phyloP scores from a whole-genome alignment of 495 filamentous ascomycete genomes.

The Xylaria palmicola region DNA sequence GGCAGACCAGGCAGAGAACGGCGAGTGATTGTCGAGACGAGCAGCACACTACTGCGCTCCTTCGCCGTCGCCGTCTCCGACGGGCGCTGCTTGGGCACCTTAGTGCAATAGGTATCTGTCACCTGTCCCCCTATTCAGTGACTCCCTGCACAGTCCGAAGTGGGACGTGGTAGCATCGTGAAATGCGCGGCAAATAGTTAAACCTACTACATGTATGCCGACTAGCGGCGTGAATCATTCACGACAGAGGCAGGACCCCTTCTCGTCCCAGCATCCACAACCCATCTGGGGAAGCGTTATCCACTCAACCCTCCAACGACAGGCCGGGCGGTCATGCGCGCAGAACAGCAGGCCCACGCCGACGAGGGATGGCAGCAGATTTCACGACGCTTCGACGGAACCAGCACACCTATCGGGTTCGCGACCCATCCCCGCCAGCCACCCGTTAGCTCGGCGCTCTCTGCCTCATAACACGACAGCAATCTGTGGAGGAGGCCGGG shows the following conservation, averaged over 20 bases:
- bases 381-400: background rate
- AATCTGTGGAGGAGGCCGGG: constrained; percentile 4
- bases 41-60: background rate
- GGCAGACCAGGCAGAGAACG: too few species aligned
- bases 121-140: background rate
- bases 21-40: too few species aligned
- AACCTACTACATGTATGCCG: too few species aligned
- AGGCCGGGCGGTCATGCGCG: constrained; percentile 8
- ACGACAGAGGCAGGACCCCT: background rate
- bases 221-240: background rate
- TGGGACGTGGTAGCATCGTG: constrained; percentile 12
- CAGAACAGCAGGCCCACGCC: too few species aligned
- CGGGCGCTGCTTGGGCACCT: background rate
- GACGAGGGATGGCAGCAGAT: constrained; percentile 12
- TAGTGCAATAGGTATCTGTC: background rate
- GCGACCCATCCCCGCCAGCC: background rate
- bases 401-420: constrained; percentile 1
- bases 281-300: constrained; percentile 3
- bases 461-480: background rate
- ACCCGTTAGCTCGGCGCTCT: background rate
- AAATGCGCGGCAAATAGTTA: background rate
- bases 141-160: background rate
- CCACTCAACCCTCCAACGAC: constrained; percentile 2
- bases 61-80: constrained; percentile 12
- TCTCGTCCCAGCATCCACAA: constrained; percentile 7